These are phyloP conservation scores for Trichodelitschia bisporula DNA, from an alignment of 495 filamentous ascomycete genomes.

Conservation along the genomic window DNA sequence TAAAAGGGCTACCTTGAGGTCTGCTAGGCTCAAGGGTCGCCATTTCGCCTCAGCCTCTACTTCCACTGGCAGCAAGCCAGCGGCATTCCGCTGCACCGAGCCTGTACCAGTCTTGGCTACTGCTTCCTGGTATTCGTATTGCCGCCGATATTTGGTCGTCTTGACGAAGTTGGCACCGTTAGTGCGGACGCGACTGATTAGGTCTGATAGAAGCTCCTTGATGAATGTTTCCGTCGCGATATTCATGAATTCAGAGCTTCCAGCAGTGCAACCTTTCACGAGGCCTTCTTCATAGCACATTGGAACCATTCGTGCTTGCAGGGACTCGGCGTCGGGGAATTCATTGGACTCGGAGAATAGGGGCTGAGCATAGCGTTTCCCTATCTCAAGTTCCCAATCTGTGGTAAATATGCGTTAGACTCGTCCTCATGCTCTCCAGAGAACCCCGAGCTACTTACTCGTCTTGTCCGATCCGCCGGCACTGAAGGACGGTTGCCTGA, in stretches of 20 bases:
- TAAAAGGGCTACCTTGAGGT: constrained; percentile 50
- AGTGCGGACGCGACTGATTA: constrained; percentile 53
- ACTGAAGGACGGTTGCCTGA: constrained; percentile 31
- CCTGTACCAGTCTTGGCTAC: constrained; percentile 27
- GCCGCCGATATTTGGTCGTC: constrained; percentile 49
- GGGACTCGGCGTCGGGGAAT: constrained; percentile 61
- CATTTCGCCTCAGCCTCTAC: constrained; percentile 40
- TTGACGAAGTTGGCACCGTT: constrained; percentile 64
- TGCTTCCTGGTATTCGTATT: constrained; percentile 48
- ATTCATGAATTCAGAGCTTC: constrained; percentile 67
- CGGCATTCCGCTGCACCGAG: constrained; percentile 40
- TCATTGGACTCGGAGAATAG: constrained; percentile 76
- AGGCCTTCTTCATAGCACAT: constrained; percentile 89
- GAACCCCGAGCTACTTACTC: constrained; percentile 39
- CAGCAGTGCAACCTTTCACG: constrained; percentile 38
- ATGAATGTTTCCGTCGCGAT: constrained; percentile 79
- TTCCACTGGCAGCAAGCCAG: constrained; percentile 53
- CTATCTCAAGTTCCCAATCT: constrained; percentile 45
- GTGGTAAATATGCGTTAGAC: neutral
- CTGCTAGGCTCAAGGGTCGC: constrained; percentile 46
- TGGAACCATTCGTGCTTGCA: constrained; percentile 68
- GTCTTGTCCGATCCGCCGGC: constrained; percentile 68
- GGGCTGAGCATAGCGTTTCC: constrained; percentile 72
- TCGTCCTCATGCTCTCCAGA: neutral
- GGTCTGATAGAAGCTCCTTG: constrained; percentile 52